Evolutionary conservation across 1,139 yeast genomes (phyloP).

Genomic region (Zhuliangozyma blackwelliae): DNA sequence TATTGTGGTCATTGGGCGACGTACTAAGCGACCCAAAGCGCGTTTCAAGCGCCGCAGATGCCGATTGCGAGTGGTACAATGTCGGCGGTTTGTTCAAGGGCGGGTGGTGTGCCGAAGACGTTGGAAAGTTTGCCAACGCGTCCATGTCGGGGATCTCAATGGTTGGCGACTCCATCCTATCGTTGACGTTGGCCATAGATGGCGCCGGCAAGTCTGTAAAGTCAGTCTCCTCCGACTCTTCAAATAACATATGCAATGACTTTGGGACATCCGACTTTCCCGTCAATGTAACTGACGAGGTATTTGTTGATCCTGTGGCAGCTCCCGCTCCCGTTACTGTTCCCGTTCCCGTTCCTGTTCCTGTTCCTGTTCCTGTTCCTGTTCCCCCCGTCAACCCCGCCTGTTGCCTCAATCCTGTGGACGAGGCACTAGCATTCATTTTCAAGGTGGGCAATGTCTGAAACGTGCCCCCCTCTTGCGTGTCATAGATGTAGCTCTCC

Average conservation of each 20-base stretch:
- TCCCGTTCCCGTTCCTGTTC: too few relatives aligned
- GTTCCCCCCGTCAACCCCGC: too few relatives aligned
- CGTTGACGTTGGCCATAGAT: slow-evolving; percentile 8
- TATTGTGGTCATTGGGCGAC: slow-evolving; percentile 13
- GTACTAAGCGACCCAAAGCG: slow-evolving; percentile 17
- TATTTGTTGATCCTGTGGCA: neutral
- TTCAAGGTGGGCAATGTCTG: slow-evolving; percentile 28
- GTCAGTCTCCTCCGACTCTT: slow-evolving; percentile 28
- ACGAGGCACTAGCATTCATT: slow-evolving; percentile 9
- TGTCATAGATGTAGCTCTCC: slow-evolving; percentile 19
- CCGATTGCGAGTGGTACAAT: slow-evolving; percentile 46
- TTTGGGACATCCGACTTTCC: slow-evolving; percentile 52
- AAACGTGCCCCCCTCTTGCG: slow-evolving; percentile 11
- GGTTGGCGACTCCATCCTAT: slow-evolving; percentile 38
- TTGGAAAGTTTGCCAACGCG: slow-evolving; percentile 23
- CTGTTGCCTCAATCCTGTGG: too few relatives aligned
- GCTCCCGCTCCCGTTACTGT: neutral
- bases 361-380: too few relatives aligned
- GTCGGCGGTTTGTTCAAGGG: slow-evolving; percentile 45
- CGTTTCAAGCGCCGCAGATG: slow-evolving; percentile 41
- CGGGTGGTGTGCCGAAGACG: slow-evolving; percentile 12
- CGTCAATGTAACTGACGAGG: slow-evolving; percentile 6
- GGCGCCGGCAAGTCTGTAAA: slow-evolving; percentile 6
- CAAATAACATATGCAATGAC: slow-evolving; percentile 69
- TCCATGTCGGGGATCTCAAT: slow-evolving; percentile 47